These are phyloP conservation scores for Lasiodiplodia citricola DNA, from an alignment of 2,329 filamentous ascomycete species.

Conservation along the genomic window DNA sequence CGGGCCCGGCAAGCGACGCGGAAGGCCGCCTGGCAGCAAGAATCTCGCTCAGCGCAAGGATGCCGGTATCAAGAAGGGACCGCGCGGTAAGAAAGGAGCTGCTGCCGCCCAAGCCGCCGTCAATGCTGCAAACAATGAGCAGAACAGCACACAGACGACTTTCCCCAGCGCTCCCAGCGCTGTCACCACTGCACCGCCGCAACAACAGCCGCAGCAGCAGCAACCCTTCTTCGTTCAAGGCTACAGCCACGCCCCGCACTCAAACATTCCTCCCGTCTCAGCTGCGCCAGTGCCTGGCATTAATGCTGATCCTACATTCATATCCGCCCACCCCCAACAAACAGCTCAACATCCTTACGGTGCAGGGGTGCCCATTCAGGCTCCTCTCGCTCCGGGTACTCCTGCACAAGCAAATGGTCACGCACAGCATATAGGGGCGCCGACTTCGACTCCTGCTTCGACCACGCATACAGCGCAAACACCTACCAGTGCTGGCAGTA, in stretches of 20 bases:
- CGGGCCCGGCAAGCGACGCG: conserved; percentile 36
- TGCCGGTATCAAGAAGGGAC: conserved; percentile 56
- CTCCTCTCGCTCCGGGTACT: conserved; percentile 32
- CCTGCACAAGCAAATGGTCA: conserved; percentile 37
- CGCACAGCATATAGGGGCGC: conserved; percentile 37
- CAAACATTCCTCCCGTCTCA: conserved; percentile 23
- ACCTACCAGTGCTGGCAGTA: conserved; percentile 32
- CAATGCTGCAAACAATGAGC: conserved; percentile 1
- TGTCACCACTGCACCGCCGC: conserved; percentile 8
- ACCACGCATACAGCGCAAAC: conserved; percentile 28
- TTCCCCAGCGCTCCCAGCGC: conserved; percentile 29
- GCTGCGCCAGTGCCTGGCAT: conserved; percentile 21
- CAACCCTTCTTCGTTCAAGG: conserved; percentile 26
- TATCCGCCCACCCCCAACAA: conserved; percentile 20
- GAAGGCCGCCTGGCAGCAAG: conserved; percentile 52
- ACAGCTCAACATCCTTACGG: conserved; percentile 7
- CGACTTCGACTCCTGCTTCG: conserved; percentile 33
- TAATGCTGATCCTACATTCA: conserved; percentile 35
- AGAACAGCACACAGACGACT: conserved; percentile 8
- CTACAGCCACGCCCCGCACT: conserved; percentile 23
- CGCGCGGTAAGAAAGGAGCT: conserved; percentile 41
- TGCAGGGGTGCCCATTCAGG: conserved; percentile 29
- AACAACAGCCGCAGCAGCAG: conserved; percentile 22
- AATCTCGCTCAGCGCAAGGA: conserved; percentile 53
- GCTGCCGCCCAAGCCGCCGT: conserved; percentile 30